These are phyloP conservation scores for Backusella psychrophila DNA, from an alignment of 192 early-diverging fungal species.

Conservation along the genomic window DNA sequence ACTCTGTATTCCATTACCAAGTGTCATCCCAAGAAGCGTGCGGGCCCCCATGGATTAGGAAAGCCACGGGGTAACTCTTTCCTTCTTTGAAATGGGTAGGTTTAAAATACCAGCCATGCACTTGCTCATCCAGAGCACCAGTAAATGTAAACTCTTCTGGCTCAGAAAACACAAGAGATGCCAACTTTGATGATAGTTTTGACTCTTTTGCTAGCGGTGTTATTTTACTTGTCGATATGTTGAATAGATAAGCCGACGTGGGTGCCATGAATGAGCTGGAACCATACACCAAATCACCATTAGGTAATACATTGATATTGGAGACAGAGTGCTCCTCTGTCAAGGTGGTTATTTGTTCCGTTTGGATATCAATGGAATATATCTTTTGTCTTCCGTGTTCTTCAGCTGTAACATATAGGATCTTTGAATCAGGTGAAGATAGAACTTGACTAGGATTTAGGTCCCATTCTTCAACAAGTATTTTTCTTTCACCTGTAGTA, in stretches of 20 bases:
- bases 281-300: conserved; percentile 43
- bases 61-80: conserved; percentile 69
- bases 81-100: conserved; percentile 53
- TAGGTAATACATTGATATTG: conserved; percentile 38
- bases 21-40: conserved; percentile 64
- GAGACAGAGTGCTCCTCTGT: conserved; percentile 48
- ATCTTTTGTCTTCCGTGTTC: conserved; percentile 66
- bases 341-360: conserved; percentile 45
- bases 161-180: conserved; percentile 38
- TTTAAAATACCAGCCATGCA: conserved; percentile 65
- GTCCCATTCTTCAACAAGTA: conserved; percentile 58
- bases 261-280: conserved; percentile 42
- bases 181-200: conserved; percentile 44
- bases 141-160: conserved; percentile 71
- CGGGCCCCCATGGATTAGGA: conserved; percentile 82
- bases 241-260: conserved; percentile 26
- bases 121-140: conserved; percentile 52
- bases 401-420: conserved; percentile 58
- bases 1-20: conserved; percentile 31
- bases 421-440: conserved; percentile 54
- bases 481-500: conserved; percentile 33
- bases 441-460: conserved; percentile 52
- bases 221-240: neutral
- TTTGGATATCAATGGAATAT: conserved; percentile 54
- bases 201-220: conserved; percentile 31